A percentile compares a stretch with the other conserved stretches of the same genome.
These are phyloP conservation scores for Blastobotrys chiropterorum DNA, from an alignment of 805 yeast genomes.

Conservation along the genomic window DNA sequence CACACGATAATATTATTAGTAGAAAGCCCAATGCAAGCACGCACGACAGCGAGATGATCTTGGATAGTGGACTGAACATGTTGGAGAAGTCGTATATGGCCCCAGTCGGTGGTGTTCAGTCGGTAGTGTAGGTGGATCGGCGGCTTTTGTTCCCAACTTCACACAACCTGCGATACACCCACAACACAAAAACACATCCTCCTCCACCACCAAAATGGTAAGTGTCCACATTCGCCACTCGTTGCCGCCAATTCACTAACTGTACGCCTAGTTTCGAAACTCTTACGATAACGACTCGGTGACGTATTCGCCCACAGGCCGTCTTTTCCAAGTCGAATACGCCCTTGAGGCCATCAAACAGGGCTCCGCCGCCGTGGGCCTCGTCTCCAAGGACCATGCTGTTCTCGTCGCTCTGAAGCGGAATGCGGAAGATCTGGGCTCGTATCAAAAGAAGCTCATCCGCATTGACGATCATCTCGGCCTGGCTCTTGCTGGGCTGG, in stretches of 20 bases:
- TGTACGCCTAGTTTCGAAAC: slow-evolving; percentile 67
- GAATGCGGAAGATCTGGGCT: slow-evolving; percentile 95
- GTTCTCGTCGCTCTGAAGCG: slow-evolving; percentile 92
- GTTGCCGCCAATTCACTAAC: background rate
- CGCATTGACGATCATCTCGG: slow-evolving; percentile 93
- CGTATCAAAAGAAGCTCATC: slow-evolving; percentile 90
- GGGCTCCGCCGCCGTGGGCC: slow-evolving; percentile 95
- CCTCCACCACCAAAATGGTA: background rate
- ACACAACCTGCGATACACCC: background rate
- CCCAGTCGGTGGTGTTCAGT: no score
- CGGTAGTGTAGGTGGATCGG: background rate
- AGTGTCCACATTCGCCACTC: background rate
- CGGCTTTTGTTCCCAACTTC: background rate
- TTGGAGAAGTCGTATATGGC: no score
- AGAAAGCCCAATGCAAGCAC: slow-evolving; percentile 87
- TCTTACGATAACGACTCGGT: slow-evolving; percentile 98
- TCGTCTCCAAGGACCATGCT: slow-evolving; percentile 78
- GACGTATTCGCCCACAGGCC: slow-evolving; percentile 93
- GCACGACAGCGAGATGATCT: slow-evolving; percentile 67
- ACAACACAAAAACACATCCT: background rate
- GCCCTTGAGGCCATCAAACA: slow-evolving; percentile 91
- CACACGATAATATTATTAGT: slow-evolving; percentile 80
- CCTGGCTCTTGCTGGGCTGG: slow-evolving; percentile 91
- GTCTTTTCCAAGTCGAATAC: slow-evolving; percentile 82
- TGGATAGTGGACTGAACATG: slow-evolving; percentile 56